phyloP scores from a whole-genome alignment of 2,329 filamentous ascomycete genomes.

The Cladophialophora yegresii region DNA sequence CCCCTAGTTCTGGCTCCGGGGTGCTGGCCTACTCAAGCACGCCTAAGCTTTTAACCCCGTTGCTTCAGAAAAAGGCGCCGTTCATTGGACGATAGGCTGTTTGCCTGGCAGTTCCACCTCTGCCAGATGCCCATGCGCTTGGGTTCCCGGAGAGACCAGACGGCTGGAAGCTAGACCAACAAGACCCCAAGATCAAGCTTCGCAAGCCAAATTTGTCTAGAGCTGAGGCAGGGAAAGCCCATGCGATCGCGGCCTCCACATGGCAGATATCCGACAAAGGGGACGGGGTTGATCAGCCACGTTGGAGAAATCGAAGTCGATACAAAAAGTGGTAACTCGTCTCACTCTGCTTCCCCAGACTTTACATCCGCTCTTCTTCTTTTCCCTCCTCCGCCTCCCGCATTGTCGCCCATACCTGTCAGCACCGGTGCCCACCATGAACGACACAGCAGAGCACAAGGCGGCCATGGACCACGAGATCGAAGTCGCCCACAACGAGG shows the following conservation, averaged over 20 bases:
- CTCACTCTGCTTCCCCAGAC: slow-evolving; percentile 16
- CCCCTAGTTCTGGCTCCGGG: background rate
- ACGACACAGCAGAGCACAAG: slow-evolving; percentile 21
- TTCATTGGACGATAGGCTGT: background rate
- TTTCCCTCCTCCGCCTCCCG: background rate
- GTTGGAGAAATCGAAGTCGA: slow-evolving; percentile 9
- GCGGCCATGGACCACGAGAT: slow-evolving; percentile 23
- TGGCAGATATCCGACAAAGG: slow-evolving; percentile 5
- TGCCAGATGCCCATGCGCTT: background rate
- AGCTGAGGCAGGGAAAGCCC: slow-evolving; percentile 1
- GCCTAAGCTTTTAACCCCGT: slow-evolving; percentile 15
- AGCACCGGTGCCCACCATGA: slow-evolving; percentile 15
- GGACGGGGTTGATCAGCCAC: slow-evolving; percentile 15
- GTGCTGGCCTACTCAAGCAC: background rate
- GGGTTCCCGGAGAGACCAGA: background rate
- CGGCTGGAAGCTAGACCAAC: background rate
- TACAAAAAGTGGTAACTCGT: slow-evolving; percentile 16
- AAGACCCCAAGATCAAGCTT: slow-evolving; percentile 1
- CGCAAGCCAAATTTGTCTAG: slow-evolving; percentile 4
- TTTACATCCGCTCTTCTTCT: slow-evolving; percentile 5
- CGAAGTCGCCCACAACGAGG: slow-evolving; percentile 23
- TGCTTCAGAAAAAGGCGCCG: background rate
- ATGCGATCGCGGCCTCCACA: slow-evolving; percentile 11
- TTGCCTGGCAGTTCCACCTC: background rate
- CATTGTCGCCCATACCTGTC: slow-evolving; percentile 1